Conservation (phyloP, 164 flowering plant species). For the Taxillus chinensis region DNA sequence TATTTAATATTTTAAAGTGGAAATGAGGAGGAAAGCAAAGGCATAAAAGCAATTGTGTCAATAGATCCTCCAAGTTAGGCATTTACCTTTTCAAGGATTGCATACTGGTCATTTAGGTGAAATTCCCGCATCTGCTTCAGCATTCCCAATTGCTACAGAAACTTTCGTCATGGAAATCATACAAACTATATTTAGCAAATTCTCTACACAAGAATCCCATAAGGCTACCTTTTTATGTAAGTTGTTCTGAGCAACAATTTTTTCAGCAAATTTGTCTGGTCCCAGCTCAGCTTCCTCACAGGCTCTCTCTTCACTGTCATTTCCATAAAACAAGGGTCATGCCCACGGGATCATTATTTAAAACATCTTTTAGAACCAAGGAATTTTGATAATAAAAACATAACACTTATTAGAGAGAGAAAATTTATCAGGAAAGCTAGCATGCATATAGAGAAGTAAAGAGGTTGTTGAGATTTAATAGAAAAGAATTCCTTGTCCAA, state of each 20-base stretch:
- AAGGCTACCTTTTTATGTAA: conserved; percentile 58
- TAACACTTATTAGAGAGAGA: too few relatives aligned
- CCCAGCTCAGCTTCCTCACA: conserved; percentile 96
- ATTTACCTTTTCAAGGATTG: conserved; percentile 64
- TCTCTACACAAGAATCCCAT: neutral
- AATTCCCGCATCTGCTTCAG: conserved; percentile 69
- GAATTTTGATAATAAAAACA: too few relatives aligned
- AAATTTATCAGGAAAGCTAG: too few relatives aligned
- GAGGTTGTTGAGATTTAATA: too few relatives aligned
- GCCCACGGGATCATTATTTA: neutral
- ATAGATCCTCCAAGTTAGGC: too few relatives aligned
- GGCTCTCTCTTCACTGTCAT: conserved; percentile 73
- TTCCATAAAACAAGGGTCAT: neutral
- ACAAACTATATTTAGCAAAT: conserved; percentile 2
- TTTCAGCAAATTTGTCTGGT: conserved; percentile 65
- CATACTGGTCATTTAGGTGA: conserved; percentile 66
- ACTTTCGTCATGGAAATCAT: neutral
- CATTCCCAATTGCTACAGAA: conserved; percentile 86
- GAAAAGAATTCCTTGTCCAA: too few relatives aligned
- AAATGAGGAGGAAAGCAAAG: too few relatives aligned
- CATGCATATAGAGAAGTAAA: too few relatives aligned
- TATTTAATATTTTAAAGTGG: too few relatives aligned
- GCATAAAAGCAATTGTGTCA: too few relatives aligned
- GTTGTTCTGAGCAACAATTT: conserved; percentile 36
- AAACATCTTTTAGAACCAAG: neutral